Conservation (phyloP, 768 basidiomycete genomes). For the Postia placenta region DNA sequence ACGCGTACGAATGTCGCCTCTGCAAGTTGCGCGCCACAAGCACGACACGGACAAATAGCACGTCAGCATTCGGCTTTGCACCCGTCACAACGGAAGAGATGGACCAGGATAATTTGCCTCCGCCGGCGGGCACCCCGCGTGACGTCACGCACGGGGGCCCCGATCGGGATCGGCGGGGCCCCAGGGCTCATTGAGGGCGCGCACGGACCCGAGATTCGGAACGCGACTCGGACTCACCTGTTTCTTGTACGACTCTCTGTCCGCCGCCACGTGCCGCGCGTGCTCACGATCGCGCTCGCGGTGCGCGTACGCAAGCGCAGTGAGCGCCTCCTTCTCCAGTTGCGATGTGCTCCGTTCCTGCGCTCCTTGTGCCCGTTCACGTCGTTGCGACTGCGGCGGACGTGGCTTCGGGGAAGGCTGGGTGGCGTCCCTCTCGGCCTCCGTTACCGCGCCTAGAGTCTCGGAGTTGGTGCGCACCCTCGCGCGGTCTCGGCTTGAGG, state of each 20-base stretch:
- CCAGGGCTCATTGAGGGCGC: no score
- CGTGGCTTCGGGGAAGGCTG: slow-evolving; percentile 1
- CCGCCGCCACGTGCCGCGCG: slow-evolving; percentile 11
- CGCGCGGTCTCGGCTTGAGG: background rate
- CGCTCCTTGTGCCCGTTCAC: background rate
- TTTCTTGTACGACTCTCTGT: slow-evolving; percentile 8
- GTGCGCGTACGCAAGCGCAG: slow-evolving; percentile 14
- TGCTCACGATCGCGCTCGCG: slow-evolving; percentile 18
- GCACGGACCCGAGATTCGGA: background rate
- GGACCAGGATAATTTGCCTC: no score
- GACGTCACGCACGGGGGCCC: no score
- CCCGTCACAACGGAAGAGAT: no score
- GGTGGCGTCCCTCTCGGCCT: background rate
- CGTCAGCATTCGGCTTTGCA: background rate
- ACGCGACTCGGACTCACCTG: slow-evolving; percentile 5
- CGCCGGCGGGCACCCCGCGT: no score
- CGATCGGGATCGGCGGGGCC: no score
- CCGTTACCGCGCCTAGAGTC: background rate
- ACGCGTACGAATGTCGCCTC: background rate
- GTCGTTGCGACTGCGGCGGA: slow-evolving; percentile 4
- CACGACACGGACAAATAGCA: background rate
- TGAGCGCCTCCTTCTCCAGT: slow-evolving; percentile 10
- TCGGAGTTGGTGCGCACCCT: background rate
- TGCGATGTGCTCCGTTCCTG: background rate
- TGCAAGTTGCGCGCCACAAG: background rate